Base-by-base conservation (phyloP, 176 grass and related monocot species). In the Hsuehochloa calcarea region DNA sequence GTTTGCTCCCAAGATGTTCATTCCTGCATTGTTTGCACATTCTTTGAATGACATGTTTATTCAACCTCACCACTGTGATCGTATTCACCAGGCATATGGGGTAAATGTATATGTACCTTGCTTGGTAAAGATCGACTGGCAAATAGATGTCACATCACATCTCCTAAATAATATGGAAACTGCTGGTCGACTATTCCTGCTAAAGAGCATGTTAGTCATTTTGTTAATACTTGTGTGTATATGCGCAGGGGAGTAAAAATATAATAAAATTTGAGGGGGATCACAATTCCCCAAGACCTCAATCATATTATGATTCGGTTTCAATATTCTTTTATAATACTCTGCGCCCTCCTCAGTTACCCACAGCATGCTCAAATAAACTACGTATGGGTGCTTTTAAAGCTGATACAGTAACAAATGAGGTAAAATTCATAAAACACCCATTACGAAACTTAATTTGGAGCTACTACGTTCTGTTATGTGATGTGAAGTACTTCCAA, bases 281-380 rank as follows among this genome's bases (percentile, higher is more conserved):
- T 82, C 96, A 98, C 70, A 98, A 98, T 79, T 90, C 93, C 34
- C 88, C 87, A 52, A 93, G 96, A 87, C 93, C 96, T 74, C 93
- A 95, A 74, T 95, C 91, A 39, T 98, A 98, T 80, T 98, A 95
- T 90, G 93, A 98, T 84, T 93, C 96, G 26, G 93, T 98, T 92
- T 98, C 93, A 9, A 90, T 92, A 72, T 98, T 98, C 82, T 98
- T 98, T 80, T 98, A 93, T 34, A 98, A 92, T 80, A 85, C 81
- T 64, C 75, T 98, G 73, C 87, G 31, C 23, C 93, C 96, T 82
- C 89, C 96, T 73, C 91, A 92, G 84, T 87, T 95, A 80, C 89
- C 91, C 85, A 55, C 83, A 64, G 55, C 75, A 85, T 78, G 56
- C 72, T 93, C 91, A 49, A 95, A 74, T 80, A 94, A 98, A 69